Conservation (phyloP, 169 alveolate genomes). For the Cytauxzoon felis region DNA sequence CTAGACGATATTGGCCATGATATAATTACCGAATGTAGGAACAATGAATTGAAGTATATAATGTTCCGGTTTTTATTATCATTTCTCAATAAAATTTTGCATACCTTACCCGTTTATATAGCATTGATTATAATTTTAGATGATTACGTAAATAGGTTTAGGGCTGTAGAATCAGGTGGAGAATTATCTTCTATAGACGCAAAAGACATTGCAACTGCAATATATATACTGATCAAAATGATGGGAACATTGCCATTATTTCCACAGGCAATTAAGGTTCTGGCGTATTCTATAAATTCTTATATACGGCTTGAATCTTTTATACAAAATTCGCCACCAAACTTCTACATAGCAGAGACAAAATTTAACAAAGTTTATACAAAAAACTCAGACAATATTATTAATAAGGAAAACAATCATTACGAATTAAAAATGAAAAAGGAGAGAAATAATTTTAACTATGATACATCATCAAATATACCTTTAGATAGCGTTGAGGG, state of each 20-base stretch:
- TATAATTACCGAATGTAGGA: slow-evolving; percentile 18
- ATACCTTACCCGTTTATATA: neutral
- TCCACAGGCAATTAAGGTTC: slow-evolving; percentile 19
- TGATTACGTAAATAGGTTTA: slow-evolving; percentile 28
- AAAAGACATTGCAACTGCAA: slow-evolving; percentile 25
- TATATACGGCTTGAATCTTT: slow-evolving; percentile 16
- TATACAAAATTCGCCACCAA: slow-evolving; percentile 38
- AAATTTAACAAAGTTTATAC: neutral
- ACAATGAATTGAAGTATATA: slow-evolving; percentile 35
- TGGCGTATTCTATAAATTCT: slow-evolving; percentile 21
- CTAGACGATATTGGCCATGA: slow-evolving; percentile 51
- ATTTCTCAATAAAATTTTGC: slow-evolving; percentile 14
- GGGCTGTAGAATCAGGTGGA: neutral
- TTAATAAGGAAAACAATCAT: neutral
- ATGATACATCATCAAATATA: neutral
- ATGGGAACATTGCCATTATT: slow-evolving; percentile 22
- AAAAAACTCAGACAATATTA: neutral
- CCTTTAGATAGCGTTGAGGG: too few relatives aligned
- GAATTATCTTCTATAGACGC: slow-evolving; percentile 15
- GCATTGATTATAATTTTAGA: slow-evolving; percentile 14
- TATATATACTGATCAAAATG: slow-evolving; percentile 15
- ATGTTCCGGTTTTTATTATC: slow-evolving; percentile 4
- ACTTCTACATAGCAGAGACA: slow-evolving; percentile 19
- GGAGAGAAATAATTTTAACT: neutral
- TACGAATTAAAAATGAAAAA: neutral